Evolutionary conservation across 176 grass and related monocot genomes (phyloP), one percentile per base, ranked within the genome.

Genomic region (Cenchrus fungigraminus): DNA sequence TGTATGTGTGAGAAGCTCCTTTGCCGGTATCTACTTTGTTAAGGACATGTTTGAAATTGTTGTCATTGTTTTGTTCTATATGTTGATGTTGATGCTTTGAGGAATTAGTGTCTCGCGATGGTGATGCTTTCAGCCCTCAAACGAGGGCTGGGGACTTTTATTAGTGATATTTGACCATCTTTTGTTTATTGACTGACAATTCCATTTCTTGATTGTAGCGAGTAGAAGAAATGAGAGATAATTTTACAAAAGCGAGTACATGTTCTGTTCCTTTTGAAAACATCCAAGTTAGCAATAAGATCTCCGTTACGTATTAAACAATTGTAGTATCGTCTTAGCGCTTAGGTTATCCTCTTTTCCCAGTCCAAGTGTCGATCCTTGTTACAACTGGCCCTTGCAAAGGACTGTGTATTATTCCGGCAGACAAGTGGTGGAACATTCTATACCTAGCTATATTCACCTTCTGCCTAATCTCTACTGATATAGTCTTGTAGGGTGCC

Each of bases 81-180:
- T 42, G 19, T 68, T 79, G 75, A 84, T 37, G 11, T 70, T 84
- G 76, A 76, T 87, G 76, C 16, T 84, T 47, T 80, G 55, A 62
- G 60, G 68, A 87, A 84, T 82, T 82, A 57, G 61, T 6, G 5
- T 74, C 53, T 61, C 46, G 9, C 32, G 68, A 87, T 12, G 20
- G 20, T 69, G 61, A 79, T 64, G 22, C 67, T 34, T 69, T 76
- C 43, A 22, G 56, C 40, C 62, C 55, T 77, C 19, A 8, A 90
- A 40, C 37, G 37, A 3, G 37, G 47, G 22, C 9, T 63, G n/a
- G 22, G 1, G 19, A 75, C 49, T 69, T 55, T 25, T 57, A 54
- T 85, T 45, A 47, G 47, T 59, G 7, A 71, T 71, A 12, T 42
- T 78, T 90, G 47, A 73, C 57, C 19, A 31, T 53, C 3, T 6